Evolutionary conservation across 1,284 basidiomycete species (phyloP).

Genomic region (Puccinia brachypodii): DNA sequence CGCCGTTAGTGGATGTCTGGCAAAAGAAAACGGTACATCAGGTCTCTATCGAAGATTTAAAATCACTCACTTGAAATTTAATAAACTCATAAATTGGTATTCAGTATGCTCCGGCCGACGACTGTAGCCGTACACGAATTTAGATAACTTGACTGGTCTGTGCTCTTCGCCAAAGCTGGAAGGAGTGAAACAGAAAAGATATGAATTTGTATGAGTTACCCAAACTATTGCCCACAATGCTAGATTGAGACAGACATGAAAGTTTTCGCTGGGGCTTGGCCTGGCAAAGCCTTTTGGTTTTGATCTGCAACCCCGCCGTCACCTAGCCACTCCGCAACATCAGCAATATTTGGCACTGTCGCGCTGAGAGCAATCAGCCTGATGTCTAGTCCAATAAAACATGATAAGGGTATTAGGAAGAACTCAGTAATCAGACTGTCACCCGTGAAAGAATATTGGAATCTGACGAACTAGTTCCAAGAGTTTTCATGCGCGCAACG

Average conservation of each 20-base stretch:
- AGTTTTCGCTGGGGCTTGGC: constrained; percentile 56
- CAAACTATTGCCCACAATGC: not conserved
- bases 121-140: constrained; percentile 57
- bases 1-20: not conserved
- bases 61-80: constrained; percentile 71
- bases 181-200: not conserved
- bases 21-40: not conserved
- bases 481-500: constrained; percentile 82
- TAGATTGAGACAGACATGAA: constrained; percentile 62
- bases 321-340: constrained; percentile 88
- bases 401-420: not conserved
- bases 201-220: constrained; percentile 27
- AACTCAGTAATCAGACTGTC: constrained; percentile 44
- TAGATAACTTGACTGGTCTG: constrained; percentile 74
- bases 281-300: constrained; percentile 49
- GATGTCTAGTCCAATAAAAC: constrained; percentile 60
- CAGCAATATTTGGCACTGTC: constrained; percentile 87
- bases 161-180: constrained; percentile 84
- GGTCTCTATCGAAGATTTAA: not conserved
- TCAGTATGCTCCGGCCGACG: constrained; percentile 68
- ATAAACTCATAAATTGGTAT: constrained; percentile 70
- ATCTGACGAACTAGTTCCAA: constrained; percentile 60
- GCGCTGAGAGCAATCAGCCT: constrained; percentile 88
- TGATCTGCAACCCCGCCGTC: constrained; percentile 50
- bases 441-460: not conserved